Conservation (phyloP, 257 asterid genomes). For the Parsonsia alboflavescens region DNA sequence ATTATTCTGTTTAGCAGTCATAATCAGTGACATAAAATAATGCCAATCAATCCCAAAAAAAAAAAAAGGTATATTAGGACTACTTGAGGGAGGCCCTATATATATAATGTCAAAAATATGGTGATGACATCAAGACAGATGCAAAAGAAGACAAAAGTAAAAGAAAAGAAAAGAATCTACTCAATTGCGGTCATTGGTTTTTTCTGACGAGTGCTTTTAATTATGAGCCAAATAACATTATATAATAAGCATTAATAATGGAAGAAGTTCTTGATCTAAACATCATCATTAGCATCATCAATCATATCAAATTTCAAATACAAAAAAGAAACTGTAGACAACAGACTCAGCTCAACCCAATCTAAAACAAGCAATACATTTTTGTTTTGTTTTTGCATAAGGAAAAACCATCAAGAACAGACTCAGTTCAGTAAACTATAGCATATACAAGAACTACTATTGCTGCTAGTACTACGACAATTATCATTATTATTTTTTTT, state of each 20-base stretch:
- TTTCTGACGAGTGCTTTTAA: conserved; percentile 16
- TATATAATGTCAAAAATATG: conserved; percentile 14
- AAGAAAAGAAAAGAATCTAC: conserved; percentile 22
- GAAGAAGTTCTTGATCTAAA: neutral
- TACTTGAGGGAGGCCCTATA: neutral
- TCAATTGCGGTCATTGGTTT: conserved; percentile 20
- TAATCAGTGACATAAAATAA: conserved; percentile 2
- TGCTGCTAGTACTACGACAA: neutral
- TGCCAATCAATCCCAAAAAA: neutral
- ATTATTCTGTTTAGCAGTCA: conserved; percentile 9
- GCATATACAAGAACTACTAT: conserved; percentile 17
- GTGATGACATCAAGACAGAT: conserved; percentile 25
- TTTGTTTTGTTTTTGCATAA: neutral
- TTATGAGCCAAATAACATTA: conserved; percentile 18
- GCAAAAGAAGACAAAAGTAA: conserved; percentile 14
- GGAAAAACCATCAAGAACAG: conserved; percentile 27
- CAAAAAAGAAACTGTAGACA: conserved; percentile 18
- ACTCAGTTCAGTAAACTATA: conserved; percentile 18
- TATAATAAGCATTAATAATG: conserved; percentile 12
- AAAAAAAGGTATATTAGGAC: neutral
- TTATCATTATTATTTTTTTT: neutral
- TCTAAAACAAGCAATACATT: conserved; percentile 1
- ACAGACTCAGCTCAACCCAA: conserved; percentile 19
- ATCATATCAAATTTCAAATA: conserved; percentile 14
- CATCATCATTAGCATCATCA: conserved; percentile 18